A percentile compares a stretch with the other conserved stretches of the same genome.
Evolutionary conservation across 1,284 basidiomycete species (phyloP).

Genomic region (Malassezia sympodialis): DNA sequence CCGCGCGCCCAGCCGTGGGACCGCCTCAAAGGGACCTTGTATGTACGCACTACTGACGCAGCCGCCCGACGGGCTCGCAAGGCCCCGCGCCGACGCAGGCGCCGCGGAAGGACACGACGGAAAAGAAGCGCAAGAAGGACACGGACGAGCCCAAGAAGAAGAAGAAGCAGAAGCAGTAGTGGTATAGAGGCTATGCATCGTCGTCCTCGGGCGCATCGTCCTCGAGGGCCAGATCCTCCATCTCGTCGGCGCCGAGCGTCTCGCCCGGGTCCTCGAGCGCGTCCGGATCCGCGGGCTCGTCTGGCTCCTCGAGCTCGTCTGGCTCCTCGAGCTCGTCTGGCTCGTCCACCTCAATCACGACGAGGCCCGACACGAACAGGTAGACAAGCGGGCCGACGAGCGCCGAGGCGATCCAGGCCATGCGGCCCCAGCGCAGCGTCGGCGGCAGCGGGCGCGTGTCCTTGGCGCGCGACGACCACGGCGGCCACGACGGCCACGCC

Average conservation of each 20-base stretch:
- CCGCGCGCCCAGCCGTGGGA: slow-evolving; percentile 32
- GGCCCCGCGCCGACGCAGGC: not conserved
- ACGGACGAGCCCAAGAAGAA: not conserved
- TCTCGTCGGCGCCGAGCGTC: not conserved
- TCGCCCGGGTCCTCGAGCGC: not conserved
- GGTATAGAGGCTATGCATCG: not conserved
- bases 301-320: slow-evolving; percentile 2
- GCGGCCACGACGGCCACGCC: slow-evolving; percentile 12
- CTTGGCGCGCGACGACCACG: not conserved
- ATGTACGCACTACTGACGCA: slow-evolving; percentile 17
- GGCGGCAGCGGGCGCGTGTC: slow-evolving; percentile 1
- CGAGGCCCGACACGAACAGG: slow-evolving; percentile 33
- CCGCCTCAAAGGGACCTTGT: slow-evolving; percentile 24
- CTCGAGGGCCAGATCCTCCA: not conserved
- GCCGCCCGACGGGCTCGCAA: slow-evolving; percentile 14
- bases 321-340: not conserved
- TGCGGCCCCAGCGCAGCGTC: slow-evolving; percentile 23
- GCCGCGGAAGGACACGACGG: not conserved
- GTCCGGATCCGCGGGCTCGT: not conserved
- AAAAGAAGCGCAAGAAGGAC: slow-evolving; percentile 27
- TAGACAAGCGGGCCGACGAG: slow-evolving; percentile 30
- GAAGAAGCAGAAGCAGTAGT: slow-evolving; percentile 16
- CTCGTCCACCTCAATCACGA: slow-evolving; percentile 26
- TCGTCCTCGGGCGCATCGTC: not conserved
- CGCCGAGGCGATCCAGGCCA: slow-evolving; percentile 27